Evolutionary conservation across 2,329 filamentous ascomycete genomes (phyloP), one percentile per base, ranked within the genome.

Genomic region (Hypoxylon sp.): DNA sequence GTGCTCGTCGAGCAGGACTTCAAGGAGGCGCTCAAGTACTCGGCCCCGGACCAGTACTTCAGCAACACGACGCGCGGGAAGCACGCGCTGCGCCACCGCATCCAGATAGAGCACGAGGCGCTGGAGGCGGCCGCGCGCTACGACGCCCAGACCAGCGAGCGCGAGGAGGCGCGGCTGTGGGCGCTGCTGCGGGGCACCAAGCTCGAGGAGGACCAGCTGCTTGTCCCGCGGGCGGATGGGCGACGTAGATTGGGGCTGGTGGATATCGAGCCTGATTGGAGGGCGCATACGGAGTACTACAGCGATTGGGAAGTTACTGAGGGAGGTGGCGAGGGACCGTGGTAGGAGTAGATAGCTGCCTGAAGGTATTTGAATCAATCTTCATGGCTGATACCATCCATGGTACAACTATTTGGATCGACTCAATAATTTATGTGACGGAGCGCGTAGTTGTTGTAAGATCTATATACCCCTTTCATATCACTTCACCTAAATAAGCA

Each of bases 151-250:
- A 26, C 46, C 11, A 58, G 61, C 31, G 47, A 37, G 2, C 38
- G 46, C 5, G 67, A 67, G 30, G 64, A 70, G 55, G 47, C 46
- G 19, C 41, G 37, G 17, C 37, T 70, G 12, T 66, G 65, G 65
- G 47, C 27, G 6, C 11, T 67, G 19, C 41, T 67, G 12, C 50
- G 48, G 30, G 42, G 47, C 1, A 44, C 40, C n/a, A n/a, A 19
- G 7, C 21, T 11, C 4, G 45, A 27, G 9, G 43, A 32, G 23
- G 6, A 2, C 15, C n/a, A 44, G 32, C 20, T 5, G 15, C 12
- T 20, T 17, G 12, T n/a, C 13, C 13, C 19, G 1, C 15, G 1
- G 13, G 15, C 16, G 27, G 23, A 4, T 6, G 11, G 29, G 21
- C 13, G 8, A 31, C 36, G 48, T 13, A 41, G 9, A 16, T 17